Evolutionary conservation across 257 asterid species (phyloP).

Genomic region (Verbena officinalis): DNA sequence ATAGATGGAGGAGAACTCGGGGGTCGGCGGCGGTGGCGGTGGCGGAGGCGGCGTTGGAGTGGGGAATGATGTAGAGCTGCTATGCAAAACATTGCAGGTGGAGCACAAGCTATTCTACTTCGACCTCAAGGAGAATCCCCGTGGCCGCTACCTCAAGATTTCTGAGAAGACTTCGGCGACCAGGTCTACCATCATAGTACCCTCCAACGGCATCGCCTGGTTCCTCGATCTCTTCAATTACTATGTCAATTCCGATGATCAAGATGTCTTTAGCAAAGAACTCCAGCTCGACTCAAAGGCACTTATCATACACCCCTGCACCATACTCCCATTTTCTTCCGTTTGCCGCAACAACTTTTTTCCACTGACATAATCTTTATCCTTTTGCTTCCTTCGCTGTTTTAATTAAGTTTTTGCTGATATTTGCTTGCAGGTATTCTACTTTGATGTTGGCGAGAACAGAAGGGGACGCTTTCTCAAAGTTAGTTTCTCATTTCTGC

Average conservation of each 20-base stretch:
- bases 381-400: slow-evolving; percentile 1
- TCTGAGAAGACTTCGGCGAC: slow-evolving; percentile 97
- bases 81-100: slow-evolving; percentile 90
- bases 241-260: slow-evolving; percentile 85
- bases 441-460: slow-evolving; percentile 94
- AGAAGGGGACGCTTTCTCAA: slow-evolving; percentile 97
- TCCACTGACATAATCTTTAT: background rate
- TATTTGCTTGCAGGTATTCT: slow-evolving; percentile 67
- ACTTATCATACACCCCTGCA: slow-evolving; percentile 25
- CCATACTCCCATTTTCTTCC: background rate
- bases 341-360: no score
- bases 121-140: slow-evolving; percentile 97
- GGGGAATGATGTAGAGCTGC: slow-evolving; percentile 81
- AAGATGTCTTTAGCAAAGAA: slow-evolving; percentile 84
- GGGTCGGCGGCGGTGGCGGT: slow-evolving; percentile 33
- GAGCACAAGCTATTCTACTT: slow-evolving; percentile 98
- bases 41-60: slow-evolving; percentile 62
- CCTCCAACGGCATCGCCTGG: slow-evolving; percentile 92
- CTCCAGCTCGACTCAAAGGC: slow-evolving; percentile 97
- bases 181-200: slow-evolving; percentile 94
- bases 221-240: slow-evolving; percentile 97
- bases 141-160: slow-evolving; percentile 92
- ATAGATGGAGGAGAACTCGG: slow-evolving; percentile 78
- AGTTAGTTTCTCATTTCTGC: slow-evolving; percentile 47
- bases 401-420: slow-evolving; percentile 23